These are phyloP conservation scores for Stachybotrys elegans DNA, from an alignment of 2,329 filamentous ascomycete species.

Conservation along the genomic window DNA sequence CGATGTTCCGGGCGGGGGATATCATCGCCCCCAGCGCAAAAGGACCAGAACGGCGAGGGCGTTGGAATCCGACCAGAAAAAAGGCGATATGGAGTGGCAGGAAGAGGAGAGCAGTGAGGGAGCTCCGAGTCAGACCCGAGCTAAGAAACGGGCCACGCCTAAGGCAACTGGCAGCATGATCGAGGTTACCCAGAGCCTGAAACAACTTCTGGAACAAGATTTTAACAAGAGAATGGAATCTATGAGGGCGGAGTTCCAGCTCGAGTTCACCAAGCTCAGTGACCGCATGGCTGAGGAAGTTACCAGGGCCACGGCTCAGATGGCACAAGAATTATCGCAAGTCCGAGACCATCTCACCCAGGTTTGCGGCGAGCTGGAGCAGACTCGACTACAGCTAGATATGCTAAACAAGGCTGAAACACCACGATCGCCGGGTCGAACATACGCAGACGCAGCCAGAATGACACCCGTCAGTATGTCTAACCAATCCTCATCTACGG, in stretches of 20 bases:
- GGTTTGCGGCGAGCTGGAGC: constrained; percentile 6
- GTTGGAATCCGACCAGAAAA: constrained; percentile 4
- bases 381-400: constrained; percentile 4
- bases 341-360: constrained; percentile 5
- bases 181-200: constrained; percentile 3
- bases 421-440: background rate
- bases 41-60: constrained; percentile 6
- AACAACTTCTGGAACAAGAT: background rate
- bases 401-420: background rate
- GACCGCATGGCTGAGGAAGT: constrained; percentile 4
- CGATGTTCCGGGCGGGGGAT: constrained; percentile 3
- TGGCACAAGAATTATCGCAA: constrained; percentile 6
- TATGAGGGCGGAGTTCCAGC: constrained; percentile 4
- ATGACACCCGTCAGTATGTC: constrained; percentile 1
- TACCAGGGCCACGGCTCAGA: constrained; percentile 4
- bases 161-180: constrained; percentile 3
- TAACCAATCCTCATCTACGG: background rate
- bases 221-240: constrained; percentile 3
- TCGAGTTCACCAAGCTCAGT: constrained; percentile 6
- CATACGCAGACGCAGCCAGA: constrained; percentile 4
- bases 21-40: constrained; percentile 5
- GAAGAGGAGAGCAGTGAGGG: constrained; percentile 6
- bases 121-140: constrained; percentile 3
- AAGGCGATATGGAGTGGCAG: constrained; percentile 7
- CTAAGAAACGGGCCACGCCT: constrained; percentile 2